A percentile compares a stretch with the other conserved stretches of the same genome.
Conservation (phyloP, 441 rosid species). For the Gossypium schwendimanii region DNA sequence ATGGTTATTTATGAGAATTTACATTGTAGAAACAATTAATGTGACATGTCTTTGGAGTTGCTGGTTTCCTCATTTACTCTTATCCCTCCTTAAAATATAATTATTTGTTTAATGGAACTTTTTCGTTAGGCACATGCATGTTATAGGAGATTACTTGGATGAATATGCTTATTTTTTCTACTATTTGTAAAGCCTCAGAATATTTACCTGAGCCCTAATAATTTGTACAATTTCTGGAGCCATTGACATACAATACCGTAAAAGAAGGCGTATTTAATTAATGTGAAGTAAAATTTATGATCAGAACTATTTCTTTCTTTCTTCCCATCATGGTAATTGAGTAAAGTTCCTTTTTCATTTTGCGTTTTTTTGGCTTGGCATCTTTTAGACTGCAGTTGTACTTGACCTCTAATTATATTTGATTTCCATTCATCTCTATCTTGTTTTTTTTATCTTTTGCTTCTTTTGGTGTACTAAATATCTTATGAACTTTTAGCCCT, state of each 20-base stretch:
- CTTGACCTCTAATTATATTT: not conserved
- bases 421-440: not conserved
- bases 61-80: not conserved
- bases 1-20: not conserved
- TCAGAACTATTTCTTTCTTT: not conserved
- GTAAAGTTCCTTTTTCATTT: not conserved
- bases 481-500: not conserved
- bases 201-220: not conserved
- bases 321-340: not conserved
- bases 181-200: conserved; percentile 1
- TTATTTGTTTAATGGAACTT: not conserved
- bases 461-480: not conserved
- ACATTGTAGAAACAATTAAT: not conserved
- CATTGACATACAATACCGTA: not conserved
- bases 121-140: not conserved
- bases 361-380: too few species aligned
- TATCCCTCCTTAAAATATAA: not conserved
- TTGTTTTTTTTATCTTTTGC: not conserved
- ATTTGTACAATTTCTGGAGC: not conserved
- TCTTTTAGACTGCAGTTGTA: not conserved
- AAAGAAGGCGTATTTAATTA: not conserved
- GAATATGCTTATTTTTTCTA: not conserved
- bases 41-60: not conserved
- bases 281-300: not conserved
- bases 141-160: not conserved